A percentile compares a stretch with the other conserved stretches of the same genome.
Evolutionary conservation across 495 filamentous ascomycete species (phyloP).

Genomic region (Neurospora sp.): DNA sequence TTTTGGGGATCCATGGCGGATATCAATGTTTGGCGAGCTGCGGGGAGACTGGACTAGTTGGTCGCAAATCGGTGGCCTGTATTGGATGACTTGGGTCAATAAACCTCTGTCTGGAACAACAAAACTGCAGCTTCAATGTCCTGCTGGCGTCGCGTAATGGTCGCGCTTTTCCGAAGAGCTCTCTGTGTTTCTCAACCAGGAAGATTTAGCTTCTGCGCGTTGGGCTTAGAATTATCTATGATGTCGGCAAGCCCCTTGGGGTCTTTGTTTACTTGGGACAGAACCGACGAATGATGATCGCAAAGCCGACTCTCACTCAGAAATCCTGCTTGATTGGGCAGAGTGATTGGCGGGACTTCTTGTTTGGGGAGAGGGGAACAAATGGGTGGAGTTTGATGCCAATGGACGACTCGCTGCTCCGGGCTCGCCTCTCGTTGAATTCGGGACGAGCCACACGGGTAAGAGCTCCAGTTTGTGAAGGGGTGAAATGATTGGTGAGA

Average conservation of each 20-base stretch:
- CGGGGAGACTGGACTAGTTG: constrained; percentile 1
- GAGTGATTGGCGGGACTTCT: constrained; percentile 23
- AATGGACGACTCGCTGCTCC: constrained; percentile 20
- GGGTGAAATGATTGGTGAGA: constrained; percentile 32
- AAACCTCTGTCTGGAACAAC: background rate
- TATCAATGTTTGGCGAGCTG: background rate
- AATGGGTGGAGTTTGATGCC: constrained; percentile 24
- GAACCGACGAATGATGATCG: background rate
- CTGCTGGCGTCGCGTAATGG: background rate
- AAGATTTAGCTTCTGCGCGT: background rate
- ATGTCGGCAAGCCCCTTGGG: background rate
- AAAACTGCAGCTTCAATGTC: background rate
- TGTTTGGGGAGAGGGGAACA: constrained; percentile 14
- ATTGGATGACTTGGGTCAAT: constrained; percentile 2
- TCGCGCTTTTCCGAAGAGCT: background rate
- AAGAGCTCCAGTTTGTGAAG: constrained; percentile 21
- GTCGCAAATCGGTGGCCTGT: constrained; percentile 5
- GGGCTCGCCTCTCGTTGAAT: background rate
- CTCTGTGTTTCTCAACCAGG: background rate
- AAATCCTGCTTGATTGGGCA: constrained; percentile 22
- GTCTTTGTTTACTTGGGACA: constrained; percentile 2
- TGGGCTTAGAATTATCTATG: background rate
- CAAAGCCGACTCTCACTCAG: constrained; percentile 7
- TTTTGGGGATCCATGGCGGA: constrained; percentile 40
- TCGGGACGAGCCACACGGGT: constrained; percentile 21